Conservation (phyloP, 148 eudicot species). For the Pharnaceum exiguum region DNA sequence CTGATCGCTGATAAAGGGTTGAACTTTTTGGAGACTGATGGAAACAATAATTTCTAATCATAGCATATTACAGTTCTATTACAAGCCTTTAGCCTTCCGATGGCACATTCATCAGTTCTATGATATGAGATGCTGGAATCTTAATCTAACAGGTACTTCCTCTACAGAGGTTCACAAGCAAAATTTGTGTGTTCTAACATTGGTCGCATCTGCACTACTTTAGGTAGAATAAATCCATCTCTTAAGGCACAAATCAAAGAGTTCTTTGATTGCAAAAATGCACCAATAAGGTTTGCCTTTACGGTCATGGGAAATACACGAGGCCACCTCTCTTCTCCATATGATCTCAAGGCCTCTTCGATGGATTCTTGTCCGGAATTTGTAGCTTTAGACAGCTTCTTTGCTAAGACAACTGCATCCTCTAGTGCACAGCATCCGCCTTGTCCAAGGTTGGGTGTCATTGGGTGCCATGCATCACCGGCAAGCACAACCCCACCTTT, state of each 20-base stretch:
- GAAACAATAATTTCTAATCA: too few species aligned
- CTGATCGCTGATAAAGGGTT: too few species aligned
- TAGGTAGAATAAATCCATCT: slow-evolving; percentile 57
- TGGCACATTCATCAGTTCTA: too few species aligned
- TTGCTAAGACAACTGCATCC: slow-evolving; percentile 65
- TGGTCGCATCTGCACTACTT: slow-evolving; percentile 52
- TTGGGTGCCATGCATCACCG: slow-evolving; percentile 99
- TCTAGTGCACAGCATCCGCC: slow-evolving; percentile 93
- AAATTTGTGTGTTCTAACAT: slow-evolving; percentile 66
- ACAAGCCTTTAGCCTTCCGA: too few species aligned
- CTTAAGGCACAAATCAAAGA: slow-evolving; percentile 49
- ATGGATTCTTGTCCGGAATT: slow-evolving; percentile 30
- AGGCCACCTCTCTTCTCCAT: slow-evolving; percentile 64
- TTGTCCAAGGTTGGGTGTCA: slow-evolving; percentile 98
- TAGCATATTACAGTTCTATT: too few species aligned
- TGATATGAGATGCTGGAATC: too few species aligned
- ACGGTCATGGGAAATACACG: slow-evolving; percentile 58
- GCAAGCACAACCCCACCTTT: slow-evolving; percentile 64
- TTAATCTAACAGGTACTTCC: neutral
- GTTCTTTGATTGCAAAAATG: slow-evolving; percentile 66
- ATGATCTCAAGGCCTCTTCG: slow-evolving; percentile 60
- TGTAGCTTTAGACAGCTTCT: slow-evolving; percentile 46
- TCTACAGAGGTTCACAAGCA: slow-evolving; percentile 23
- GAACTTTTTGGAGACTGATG: too few species aligned
- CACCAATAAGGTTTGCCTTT: slow-evolving; percentile 68